Percentiles rank a stretch among this genome's conserved stretches.
phyloP scores from a whole-genome alignment of 2,329 filamentous ascomycete species.

The Phialemoniopsis sp. region DNA sequence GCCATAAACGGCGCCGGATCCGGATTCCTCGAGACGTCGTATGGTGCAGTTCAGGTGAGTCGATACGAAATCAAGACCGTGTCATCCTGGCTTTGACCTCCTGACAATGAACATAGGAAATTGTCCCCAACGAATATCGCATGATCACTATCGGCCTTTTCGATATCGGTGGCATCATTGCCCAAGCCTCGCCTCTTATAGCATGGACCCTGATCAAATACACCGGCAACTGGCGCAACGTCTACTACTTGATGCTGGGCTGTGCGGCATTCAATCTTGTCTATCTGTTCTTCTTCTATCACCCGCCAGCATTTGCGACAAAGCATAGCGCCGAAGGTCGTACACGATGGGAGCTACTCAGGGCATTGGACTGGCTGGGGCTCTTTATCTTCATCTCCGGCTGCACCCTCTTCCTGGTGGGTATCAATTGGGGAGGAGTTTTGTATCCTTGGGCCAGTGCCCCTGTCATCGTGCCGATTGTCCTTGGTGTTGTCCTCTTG shows the following conservation, averaged over 20 bases:
- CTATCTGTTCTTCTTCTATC: slow-evolving; percentile 20
- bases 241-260: slow-evolving; percentile 13
- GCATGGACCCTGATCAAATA: too few species aligned
- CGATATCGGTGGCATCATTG: too few species aligned
- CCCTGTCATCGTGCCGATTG: slow-evolving; percentile 17
- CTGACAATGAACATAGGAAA: too few species aligned
- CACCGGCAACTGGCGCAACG: slow-evolving; percentile 12
- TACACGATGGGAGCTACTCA: slow-evolving; percentile 14
- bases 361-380: slow-evolving; percentile 16
- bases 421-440: slow-evolving; percentile 25
- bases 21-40: too few species aligned
- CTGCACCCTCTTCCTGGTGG: slow-evolving; percentile 16
- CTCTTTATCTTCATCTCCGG: slow-evolving; percentile 15
- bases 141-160: too few species aligned
- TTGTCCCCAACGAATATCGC: too few species aligned
- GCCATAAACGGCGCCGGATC: too few species aligned
- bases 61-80: too few species aligned
- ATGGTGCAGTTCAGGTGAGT: too few species aligned
- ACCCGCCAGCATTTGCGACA: slow-evolving; percentile 26
- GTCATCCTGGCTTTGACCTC: too few species aligned
- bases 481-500: slow-evolving; percentile 17
- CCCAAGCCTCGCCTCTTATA: too few species aligned
- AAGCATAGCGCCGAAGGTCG: slow-evolving; percentile 20
- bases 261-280: slow-evolving; percentile 13
- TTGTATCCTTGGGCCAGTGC: slow-evolving; percentile 20